Evolutionary conservation across 768 basidiomycete genomes (phyloP).

Genomic region (Plicaturopsis crispa): DNA sequence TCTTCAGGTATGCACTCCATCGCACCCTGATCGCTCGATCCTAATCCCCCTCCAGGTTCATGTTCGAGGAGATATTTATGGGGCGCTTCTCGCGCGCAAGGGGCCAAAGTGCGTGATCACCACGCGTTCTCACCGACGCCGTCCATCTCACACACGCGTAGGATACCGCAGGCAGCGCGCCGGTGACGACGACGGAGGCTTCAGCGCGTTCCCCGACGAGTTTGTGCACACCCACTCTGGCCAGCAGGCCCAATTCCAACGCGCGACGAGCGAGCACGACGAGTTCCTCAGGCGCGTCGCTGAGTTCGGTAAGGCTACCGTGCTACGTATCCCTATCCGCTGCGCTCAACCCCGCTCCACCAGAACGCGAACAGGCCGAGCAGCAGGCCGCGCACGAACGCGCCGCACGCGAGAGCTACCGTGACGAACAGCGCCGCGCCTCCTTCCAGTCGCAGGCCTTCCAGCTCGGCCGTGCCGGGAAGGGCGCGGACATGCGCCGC

Average conservation of each 20-base stretch:
- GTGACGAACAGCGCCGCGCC: slow-evolving; percentile 16
- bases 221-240: not conserved
- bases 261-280: slow-evolving; percentile 20
- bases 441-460: slow-evolving; percentile 21
- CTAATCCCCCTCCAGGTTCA: not conserved
- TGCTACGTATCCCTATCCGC: not conserved
- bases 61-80: not conserved
- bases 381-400: slow-evolving; percentile 26
- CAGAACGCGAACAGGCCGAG: slow-evolving; percentile 25
- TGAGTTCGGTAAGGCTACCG: slow-evolving; percentile 21
- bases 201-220: not conserved
- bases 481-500: slow-evolving; percentile 16
- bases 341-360: not conserved
- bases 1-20: not conserved
- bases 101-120: not conserved
- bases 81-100: not conserved
- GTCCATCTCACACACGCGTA: not conserved
- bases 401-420: slow-evolving; percentile 16
- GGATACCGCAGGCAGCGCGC: not conserved
- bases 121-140: not conserved
- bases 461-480: slow-evolving; percentile 14
- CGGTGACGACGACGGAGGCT: not conserved
- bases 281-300: slow-evolving; percentile 22
- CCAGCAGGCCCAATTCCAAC: slow-evolving; percentile 6
- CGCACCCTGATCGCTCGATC: not conserved